Evolutionary conservation across 768 basidiomycete species (phyloP).

Genomic region (Galerina sulciceps): DNA sequence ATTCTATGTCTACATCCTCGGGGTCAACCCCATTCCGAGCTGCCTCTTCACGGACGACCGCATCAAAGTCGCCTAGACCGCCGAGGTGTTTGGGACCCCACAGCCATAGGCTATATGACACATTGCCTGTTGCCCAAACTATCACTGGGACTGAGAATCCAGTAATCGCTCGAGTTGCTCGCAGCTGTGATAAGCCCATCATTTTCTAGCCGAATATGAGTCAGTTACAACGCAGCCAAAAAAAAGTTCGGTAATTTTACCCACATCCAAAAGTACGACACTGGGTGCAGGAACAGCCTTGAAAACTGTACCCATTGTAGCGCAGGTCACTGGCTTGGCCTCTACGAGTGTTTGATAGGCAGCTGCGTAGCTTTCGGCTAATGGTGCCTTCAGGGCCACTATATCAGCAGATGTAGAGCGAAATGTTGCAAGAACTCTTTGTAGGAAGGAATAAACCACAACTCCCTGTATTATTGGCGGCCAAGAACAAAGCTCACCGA

Average conservation of each 20-base stretch:
- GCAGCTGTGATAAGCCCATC: not conserved
- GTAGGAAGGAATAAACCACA: too few species aligned
- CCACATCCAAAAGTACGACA: slow-evolving; percentile 1
- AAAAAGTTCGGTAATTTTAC: not conserved
- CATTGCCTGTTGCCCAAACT: slow-evolving; percentile 1
- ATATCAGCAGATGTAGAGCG: not conserved
- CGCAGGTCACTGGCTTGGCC: not conserved
- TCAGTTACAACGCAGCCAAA: not conserved
- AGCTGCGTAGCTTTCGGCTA: not conserved
- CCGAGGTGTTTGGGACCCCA: slow-evolving; percentile 5
- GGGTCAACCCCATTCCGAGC: not conserved
- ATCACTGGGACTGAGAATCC: slow-evolving; percentile 2
- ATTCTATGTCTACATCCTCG: not conserved
- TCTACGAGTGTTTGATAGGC: not conserved
- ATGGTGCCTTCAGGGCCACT: not conserved
- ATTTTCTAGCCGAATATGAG: not conserved
- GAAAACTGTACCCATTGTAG: not conserved
- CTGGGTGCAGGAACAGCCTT: slow-evolving; percentile 1
- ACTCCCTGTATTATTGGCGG: not conserved
- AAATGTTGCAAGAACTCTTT: not conserved
- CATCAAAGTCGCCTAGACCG: slow-evolving; percentile 4
- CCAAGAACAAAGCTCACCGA: not conserved
- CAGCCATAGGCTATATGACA: not conserved
- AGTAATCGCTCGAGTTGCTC: not conserved
- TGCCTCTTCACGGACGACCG: slow-evolving; percentile 1